phyloP scores from a whole-genome alignment of 2,329 filamentous ascomycete species.

The Aureobasidium mangrovei region DNA sequence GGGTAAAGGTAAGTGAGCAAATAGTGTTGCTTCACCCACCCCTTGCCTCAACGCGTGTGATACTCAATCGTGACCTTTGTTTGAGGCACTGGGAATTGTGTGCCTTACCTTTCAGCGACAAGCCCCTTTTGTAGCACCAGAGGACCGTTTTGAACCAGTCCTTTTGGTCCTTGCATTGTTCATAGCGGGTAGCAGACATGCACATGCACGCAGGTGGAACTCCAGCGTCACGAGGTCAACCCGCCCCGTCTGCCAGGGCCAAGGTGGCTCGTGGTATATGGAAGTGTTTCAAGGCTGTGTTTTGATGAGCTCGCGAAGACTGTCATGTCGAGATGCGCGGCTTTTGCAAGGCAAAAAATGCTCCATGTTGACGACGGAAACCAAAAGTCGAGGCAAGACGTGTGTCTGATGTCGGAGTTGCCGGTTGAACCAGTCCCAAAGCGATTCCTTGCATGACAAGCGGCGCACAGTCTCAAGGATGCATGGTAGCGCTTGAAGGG shows the following conservation, averaged over 20 bases:
- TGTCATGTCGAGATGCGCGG: too few relatives aligned
- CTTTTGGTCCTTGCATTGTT: not conserved
- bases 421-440: not conserved
- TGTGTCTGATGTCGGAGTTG: not conserved
- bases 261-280: not conserved
- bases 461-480: not conserved
- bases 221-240: slow-evolving; percentile 2
- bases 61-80: slow-evolving; percentile 9
- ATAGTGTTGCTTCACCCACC: slow-evolving; percentile 2
- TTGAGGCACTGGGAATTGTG: not conserved
- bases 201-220: slow-evolving; percentile 9
- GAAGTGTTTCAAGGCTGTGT: not conserved
- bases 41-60: slow-evolving; percentile 10
- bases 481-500: slow-evolving; percentile 1
- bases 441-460: slow-evolving; percentile 7
- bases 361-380: too few relatives aligned
- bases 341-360: too few relatives aligned
- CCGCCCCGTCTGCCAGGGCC: not conserved
- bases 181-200: slow-evolving; percentile 1
- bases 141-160: not conserved
- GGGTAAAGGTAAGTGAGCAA: slow-evolving; percentile 10
- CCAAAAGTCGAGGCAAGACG: too few relatives aligned
- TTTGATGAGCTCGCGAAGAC: not conserved
- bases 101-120: not conserved
- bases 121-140: slow-evolving; percentile 4